Conservation (phyloP, 805 yeast species). For the Candida chauliodis region DNA sequence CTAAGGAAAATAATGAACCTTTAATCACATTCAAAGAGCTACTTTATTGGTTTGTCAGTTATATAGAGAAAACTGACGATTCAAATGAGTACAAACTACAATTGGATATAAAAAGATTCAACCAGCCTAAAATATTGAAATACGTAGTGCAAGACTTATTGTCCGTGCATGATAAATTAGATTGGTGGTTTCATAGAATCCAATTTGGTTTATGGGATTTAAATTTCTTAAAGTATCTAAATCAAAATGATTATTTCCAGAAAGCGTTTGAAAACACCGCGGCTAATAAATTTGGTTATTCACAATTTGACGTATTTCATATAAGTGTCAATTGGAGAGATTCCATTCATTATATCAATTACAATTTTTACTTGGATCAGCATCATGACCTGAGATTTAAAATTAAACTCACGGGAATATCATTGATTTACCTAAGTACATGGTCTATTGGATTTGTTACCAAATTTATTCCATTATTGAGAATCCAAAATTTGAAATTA, state of each 20-base stretch:
- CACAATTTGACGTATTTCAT: slow-evolving; percentile 32
- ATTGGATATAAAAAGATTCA: slow-evolving; percentile 39
- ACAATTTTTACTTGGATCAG: slow-evolving; percentile 28
- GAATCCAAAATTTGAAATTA: slow-evolving; percentile 27
- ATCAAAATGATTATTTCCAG: slow-evolving; percentile 36
- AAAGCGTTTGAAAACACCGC: slow-evolving; percentile 15
- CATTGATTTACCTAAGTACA: slow-evolving; percentile 34
- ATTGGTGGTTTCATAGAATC: slow-evolving; percentile 36
- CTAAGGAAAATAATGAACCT: slow-evolving; percentile 31
- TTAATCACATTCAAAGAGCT: slow-evolving; percentile 29
- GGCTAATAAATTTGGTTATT: slow-evolving; percentile 15
- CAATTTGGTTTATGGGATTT: slow-evolving; percentile 43
- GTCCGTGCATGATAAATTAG: slow-evolving; percentile 23
- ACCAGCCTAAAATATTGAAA: slow-evolving; percentile 32
- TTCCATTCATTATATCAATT: slow-evolving; percentile 29
- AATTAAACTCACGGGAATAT: slow-evolving; percentile 32
- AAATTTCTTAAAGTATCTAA: slow-evolving; percentile 33
- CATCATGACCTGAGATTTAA: slow-evolving; percentile 18
- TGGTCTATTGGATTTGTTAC: slow-evolving; percentile 35
- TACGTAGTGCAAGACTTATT: slow-evolving; percentile 27
- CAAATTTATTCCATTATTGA: slow-evolving; percentile 34
- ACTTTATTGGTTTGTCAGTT: slow-evolving; percentile 28
- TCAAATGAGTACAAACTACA: slow-evolving; percentile 23
- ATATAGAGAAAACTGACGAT: slow-evolving; percentile 14
- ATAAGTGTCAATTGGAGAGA: slow-evolving; percentile 33